Evolutionary conservation across 768 basidiomycete species (phyloP), one percentile per base, ranked within the genome.

Genomic region (Mycena leptocephala): DNA sequence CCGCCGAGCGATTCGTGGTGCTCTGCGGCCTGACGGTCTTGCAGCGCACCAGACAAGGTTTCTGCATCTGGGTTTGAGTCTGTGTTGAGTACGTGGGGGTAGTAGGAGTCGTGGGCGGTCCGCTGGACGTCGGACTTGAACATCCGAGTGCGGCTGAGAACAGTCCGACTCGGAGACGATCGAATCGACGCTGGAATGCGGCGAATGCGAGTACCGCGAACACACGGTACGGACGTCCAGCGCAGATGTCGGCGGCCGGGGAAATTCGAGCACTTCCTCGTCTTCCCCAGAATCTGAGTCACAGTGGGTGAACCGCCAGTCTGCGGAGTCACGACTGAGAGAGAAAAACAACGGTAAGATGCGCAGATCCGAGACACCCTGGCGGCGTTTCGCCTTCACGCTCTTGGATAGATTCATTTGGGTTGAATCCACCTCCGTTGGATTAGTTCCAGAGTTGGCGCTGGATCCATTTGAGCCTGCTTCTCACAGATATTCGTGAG

Each of bases 341-440:
- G 73, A 33, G 35, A 74, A 74, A 5, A 62, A 37, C 13, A 53
- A n/a, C 10, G 66, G 55, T 5, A 72, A 62, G 46, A 77, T 73
- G 16, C 35, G 48, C 33, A 77, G 76, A 46, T 77, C 72, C 9
- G 76, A 77, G 46, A 77, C 72, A 28, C 76, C 76, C 9, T 58
- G 72, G 16, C 76, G 59, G 26, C 76, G 58, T 24, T 69, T 66
- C 3, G 72, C 72, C 55, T 77, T 77, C 35, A 63, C 10, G n/a
- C 10, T 43, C 20, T 26, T n/a, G 5, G 26, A 16, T 18, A 10
- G 39, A 8, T 55, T 26, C 24, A 11, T 11, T 18, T 1, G 30
- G 14, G 43, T 16, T 14, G 48, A 51, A 20, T 51, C 22, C 22
- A 9, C 8, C 14, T 14, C 41, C 16, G 41, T 14, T 18, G 43